Evolutionary conservation across 306 rosid species (phyloP).

Genomic region (Corylus americana): DNA sequence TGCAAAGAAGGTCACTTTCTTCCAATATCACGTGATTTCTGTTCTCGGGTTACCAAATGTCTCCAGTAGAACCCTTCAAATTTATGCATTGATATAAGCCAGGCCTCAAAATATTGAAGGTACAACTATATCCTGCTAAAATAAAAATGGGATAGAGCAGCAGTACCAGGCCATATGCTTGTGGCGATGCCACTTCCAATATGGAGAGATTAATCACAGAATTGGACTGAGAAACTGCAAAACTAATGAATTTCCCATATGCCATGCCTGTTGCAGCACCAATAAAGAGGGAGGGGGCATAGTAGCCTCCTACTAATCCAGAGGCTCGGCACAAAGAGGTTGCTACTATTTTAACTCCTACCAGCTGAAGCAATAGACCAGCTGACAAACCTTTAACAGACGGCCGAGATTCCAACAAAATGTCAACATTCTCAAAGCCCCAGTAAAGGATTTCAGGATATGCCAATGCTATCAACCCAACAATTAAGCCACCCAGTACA

Average conservation of each 20-base stretch:
- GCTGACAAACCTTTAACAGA: constrained; percentile 69
- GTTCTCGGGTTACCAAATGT: constrained; percentile 20
- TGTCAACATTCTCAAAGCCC: constrained; percentile 95
- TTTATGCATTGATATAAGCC: constrained; percentile 18
- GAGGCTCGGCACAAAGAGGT: constrained; percentile 91
- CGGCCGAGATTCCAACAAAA: constrained; percentile 90
- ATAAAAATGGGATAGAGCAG: constrained; percentile 29
- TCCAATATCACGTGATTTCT: constrained; percentile 26
- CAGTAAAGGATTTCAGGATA: constrained; percentile 93
- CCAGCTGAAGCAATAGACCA: constrained; percentile 77
- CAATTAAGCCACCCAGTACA: constrained; percentile 75
- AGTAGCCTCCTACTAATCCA: constrained; percentile 93
- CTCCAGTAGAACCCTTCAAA: not conserved
- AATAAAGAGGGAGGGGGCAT: constrained; percentile 94
- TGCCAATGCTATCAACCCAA: constrained; percentile 80
- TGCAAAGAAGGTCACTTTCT: constrained; percentile 5
- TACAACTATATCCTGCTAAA: constrained; percentile 17
- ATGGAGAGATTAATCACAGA: constrained; percentile 57
- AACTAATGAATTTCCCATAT: constrained; percentile 74
- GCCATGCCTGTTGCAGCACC: constrained; percentile 98
- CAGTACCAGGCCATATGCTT: constrained; percentile 94
- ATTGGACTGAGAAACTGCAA: constrained; percentile 58
- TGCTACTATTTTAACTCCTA: constrained; percentile 75
- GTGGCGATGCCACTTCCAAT: constrained; percentile 92
- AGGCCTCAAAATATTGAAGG: constrained; percentile 18